Evolutionary conservation across 139 green algal species (phyloP), one percentile per base, ranked within the genome.

Genomic region (Closterium sp.): DNA sequence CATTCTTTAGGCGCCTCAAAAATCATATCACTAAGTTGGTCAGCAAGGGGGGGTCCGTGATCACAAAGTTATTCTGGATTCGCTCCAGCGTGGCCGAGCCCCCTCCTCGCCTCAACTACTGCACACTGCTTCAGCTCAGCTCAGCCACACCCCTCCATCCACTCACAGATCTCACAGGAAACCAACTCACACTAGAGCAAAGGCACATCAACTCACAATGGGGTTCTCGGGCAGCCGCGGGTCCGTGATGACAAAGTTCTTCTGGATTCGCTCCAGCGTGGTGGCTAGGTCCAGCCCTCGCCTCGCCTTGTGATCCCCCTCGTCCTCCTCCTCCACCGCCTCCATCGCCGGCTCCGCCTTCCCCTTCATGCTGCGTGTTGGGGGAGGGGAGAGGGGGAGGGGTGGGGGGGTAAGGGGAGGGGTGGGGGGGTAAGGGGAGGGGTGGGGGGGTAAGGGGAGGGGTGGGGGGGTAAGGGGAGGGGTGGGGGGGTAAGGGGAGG

Each of bases 21-120:
- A n/a, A n/a, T n/a, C n/a, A n/a, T n/a, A n/a, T n/a, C n/a, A n/a
- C n/a, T n/a, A n/a, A n/a, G 94, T 96, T 98, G 95, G 99, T 98
- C 33, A 97, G 98, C 91, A 99, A 94, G 76, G 94, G 97, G 89
- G 98, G 98, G 95, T 99, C 97, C 33, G 94, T 96, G 91, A 99
- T 99, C 55, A 97, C 95, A 93, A 99, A 99, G 92, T 98, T 99
- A 91, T 99, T 97, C 95, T 99, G 97, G 87, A 99, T 98, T 89
- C 98, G 97, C 95, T 99, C 98, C 89, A 99, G 96, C 2, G 98
- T 99, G 76, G 98, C 98, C 19, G 97, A 99, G 88, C 9, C 88
- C 88, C 7, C 88, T 34, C 19, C 88, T 34, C 36, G 64, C 25
- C 86, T 90, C 64, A 8, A 30, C 7, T 25, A 76, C 86, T 9